Evolutionary conservation across 169 alveolate genomes (phyloP).

Genomic region (Besnoitia besnoiti): DNA sequence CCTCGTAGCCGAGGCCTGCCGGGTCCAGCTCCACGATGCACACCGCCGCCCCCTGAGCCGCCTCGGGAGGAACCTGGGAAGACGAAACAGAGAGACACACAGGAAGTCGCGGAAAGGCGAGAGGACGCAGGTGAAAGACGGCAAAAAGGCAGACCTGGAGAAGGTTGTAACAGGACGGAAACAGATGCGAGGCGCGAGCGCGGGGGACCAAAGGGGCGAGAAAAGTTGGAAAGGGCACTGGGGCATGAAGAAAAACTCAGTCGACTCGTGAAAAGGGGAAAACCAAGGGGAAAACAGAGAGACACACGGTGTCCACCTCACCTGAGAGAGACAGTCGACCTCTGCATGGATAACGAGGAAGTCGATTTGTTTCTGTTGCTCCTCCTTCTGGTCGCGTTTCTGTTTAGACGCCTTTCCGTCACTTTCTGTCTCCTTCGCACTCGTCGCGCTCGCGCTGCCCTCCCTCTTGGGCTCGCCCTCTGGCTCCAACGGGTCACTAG

Average conservation of each 20-base stretch:
- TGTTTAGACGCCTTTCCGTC: not conserved
- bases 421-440: not conserved
- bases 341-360: not conserved
- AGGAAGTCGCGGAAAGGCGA: not conserved
- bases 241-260: not conserved
- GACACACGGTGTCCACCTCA: not conserved
- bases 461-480: not conserved
- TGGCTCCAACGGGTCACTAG: not conserved
- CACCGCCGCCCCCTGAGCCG: not conserved
- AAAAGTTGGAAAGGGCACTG: not conserved
- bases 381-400: not conserved
- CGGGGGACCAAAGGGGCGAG: not conserved
- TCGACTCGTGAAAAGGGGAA: no score
- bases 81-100: not conserved
- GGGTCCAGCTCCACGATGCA: not conserved
- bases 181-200: not conserved
- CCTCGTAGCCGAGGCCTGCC: slow-evolving; percentile 13
- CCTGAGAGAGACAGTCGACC: not conserved
- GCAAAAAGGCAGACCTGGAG: no score
- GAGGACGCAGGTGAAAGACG: not conserved
- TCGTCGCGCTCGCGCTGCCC: not conserved
- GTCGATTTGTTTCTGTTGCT: not conserved
- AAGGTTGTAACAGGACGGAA: not conserved
- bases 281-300: not conserved
- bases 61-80: not conserved